Evolutionary conservation across 2,329 filamentous ascomycete species (phyloP).

Genomic region (Knufia fluminis): DNA sequence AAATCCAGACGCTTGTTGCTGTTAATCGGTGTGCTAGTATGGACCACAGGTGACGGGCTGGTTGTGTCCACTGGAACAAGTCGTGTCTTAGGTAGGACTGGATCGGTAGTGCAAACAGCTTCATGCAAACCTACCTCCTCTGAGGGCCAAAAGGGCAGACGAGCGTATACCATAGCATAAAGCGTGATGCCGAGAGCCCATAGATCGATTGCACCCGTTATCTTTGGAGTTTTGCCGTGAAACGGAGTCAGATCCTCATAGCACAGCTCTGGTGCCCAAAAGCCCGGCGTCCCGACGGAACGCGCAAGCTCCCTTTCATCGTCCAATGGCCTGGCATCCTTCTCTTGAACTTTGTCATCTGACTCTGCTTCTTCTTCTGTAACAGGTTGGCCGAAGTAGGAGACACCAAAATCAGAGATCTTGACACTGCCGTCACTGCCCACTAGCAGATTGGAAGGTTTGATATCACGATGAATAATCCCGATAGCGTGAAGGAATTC

Average conservation of each 20-base stretch:
- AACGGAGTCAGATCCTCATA: slow-evolving; percentile 60
- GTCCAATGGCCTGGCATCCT: slow-evolving; percentile 79
- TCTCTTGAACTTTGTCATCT: slow-evolving; percentile 61
- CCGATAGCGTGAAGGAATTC: slow-evolving; percentile 93
- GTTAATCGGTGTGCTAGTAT: slow-evolving; percentile 34
- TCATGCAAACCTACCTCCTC: slow-evolving; percentile 68
- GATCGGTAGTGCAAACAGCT: slow-evolving; percentile 84
- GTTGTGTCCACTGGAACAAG: slow-evolving; percentile 58
- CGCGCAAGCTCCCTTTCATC: slow-evolving; percentile 95
- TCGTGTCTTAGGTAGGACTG: slow-evolving; percentile 74
- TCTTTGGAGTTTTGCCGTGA: slow-evolving; percentile 55
- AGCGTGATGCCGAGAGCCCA: slow-evolving; percentile 96
- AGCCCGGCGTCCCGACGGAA: slow-evolving; percentile 93
- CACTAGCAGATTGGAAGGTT: slow-evolving; percentile 90
- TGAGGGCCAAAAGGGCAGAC: slow-evolving; percentile 75
- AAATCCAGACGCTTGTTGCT: slow-evolving; percentile 66
- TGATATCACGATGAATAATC: slow-evolving; percentile 99
- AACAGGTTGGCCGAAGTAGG: slow-evolving; percentile 84
- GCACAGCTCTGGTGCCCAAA: slow-evolving; percentile 94
- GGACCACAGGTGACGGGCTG: slow-evolving; percentile 14
- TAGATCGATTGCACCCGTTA: slow-evolving; percentile 90
- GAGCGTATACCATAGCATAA: slow-evolving; percentile 88
- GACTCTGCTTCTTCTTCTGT: slow-evolving; percentile 57
- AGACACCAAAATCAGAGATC: slow-evolving; percentile 98
- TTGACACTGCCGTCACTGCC: slow-evolving; percentile 80